Conservation (phyloP, 345 rosid species). For the Conringia planisiliqua region DNA sequence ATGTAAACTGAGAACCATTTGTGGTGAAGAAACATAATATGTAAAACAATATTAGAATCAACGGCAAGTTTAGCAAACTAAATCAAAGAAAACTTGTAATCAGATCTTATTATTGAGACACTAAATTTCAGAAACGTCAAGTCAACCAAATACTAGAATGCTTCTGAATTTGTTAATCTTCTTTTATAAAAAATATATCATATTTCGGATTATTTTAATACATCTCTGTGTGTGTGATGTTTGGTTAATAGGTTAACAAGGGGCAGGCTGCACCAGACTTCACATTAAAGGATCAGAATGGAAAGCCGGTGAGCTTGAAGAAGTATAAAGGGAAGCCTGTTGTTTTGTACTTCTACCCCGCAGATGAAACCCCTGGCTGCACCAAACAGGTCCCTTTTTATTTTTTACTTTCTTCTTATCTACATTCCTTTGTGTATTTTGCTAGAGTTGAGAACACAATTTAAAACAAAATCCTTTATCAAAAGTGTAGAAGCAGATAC, state of each 20-base stretch:
- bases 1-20: neutral
- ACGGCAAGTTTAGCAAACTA: neutral
- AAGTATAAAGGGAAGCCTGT: conserved; percentile 94
- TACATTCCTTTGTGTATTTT: neutral
- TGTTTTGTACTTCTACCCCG: conserved; percentile 91
- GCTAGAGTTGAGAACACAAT: neutral
- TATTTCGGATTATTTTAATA: neutral
- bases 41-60: neutral
- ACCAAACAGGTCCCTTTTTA: conserved; percentile 67
- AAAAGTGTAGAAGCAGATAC: neutral
- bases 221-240: neutral
- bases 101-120: neutral
- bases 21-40: neutral
- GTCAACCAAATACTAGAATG: neutral
- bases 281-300: conserved; percentile 87
- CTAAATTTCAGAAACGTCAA: neutral
- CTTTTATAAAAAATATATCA: neutral
- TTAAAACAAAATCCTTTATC: neutral
- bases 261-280: conserved; percentile 76
- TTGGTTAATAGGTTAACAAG: conserved; percentile 55
- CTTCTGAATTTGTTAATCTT: neutral
- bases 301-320: conserved; percentile 65
- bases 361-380: conserved; percentile 94
- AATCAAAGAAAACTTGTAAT: neutral
- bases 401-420: neutral